Conservation (phyloP, 129 eudicot species). For the Arctium minus region DNA sequence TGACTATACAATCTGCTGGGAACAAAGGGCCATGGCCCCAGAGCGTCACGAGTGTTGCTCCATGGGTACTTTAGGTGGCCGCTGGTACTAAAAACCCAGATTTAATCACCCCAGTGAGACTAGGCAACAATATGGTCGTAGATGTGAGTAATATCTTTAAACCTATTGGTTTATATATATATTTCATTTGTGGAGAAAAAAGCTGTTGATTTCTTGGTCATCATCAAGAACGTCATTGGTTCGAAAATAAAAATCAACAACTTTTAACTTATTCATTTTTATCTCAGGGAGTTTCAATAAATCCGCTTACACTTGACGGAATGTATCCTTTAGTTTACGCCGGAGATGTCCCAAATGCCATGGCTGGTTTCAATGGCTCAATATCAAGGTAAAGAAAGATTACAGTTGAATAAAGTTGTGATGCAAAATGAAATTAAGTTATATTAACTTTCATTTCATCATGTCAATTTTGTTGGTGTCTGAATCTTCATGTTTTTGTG, state of each 20-base stretch:
- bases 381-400: slow-evolving; percentile 32
- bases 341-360: slow-evolving; percentile 40
- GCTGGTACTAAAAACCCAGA: slow-evolving; percentile 45
- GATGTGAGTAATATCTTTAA: slow-evolving; percentile 18
- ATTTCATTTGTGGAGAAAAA: not conserved
- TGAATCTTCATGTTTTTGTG: too few species aligned
- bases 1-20: slow-evolving; percentile 40
- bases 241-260: not conserved
- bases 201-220: not conserved
- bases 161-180: not conserved
- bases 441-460: too few species aligned
- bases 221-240: not conserved
- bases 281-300: slow-evolving; percentile 37
- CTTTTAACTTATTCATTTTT: not conserved
- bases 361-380: slow-evolving; percentile 28
- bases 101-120: slow-evolving; percentile 18
- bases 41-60: slow-evolving; percentile 29
- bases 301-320: slow-evolving; percentile 30
- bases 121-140: slow-evolving; percentile 29
- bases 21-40: slow-evolving; percentile 37
- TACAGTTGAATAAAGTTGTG: too few species aligned
- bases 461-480: not conserved
- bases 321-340: slow-evolving; percentile 47
- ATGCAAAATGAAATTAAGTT: too few species aligned
- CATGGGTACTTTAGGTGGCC: slow-evolving; percentile 55